These are phyloP conservation scores for Globisporangium nagaii DNA, from an alignment of 352 stramenopile species.

Conservation along the genomic window DNA sequence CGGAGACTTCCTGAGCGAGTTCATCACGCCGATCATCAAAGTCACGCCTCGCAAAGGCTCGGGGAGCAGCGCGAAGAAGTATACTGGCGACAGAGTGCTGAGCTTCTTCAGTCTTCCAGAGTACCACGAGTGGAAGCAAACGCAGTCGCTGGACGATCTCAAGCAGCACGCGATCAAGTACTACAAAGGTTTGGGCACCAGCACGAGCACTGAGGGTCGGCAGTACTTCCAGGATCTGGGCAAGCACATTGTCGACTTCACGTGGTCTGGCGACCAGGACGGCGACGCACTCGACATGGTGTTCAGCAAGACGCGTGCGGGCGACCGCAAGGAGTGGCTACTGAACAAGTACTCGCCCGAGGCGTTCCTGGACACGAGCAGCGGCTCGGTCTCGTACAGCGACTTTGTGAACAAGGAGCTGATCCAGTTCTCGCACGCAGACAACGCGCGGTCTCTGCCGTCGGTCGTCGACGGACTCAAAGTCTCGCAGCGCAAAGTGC, in stretches of 20 bases:
- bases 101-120: constrained; percentile 97
- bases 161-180: constrained; percentile 98
- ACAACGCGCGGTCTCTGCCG: constrained; percentile 96
- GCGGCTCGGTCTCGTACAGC: constrained; percentile 86
- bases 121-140: constrained; percentile 94
- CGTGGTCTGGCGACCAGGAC: constrained; percentile 61
- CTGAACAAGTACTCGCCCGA: constrained; percentile 81
- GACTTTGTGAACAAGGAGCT: constrained; percentile 99
- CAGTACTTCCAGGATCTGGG: constrained; percentile 98
- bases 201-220: constrained; percentile 94
- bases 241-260: constrained; percentile 92
- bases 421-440: constrained; percentile 97
- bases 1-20: constrained; percentile 96
- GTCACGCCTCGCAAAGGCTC: constrained; percentile 47
- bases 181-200: constrained; percentile 99
- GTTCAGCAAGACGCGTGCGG: constrained; percentile 96
- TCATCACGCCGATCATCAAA: constrained; percentile 99
- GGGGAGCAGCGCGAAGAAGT: constrained; percentile 62
- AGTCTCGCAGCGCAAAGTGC: constrained; percentile 96
- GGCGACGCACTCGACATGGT: constrained; percentile 98
- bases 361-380: constrained; percentile 92
- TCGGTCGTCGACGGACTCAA: constrained; percentile 97
- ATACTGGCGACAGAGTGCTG: constrained; percentile 38
- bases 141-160: constrained; percentile 27
- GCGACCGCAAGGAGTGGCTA: constrained; percentile 96